These are phyloP conservation scores for Scutellaria baicalensis DNA, from an alignment of 257 asterid genomes.

Conservation along the genomic window DNA sequence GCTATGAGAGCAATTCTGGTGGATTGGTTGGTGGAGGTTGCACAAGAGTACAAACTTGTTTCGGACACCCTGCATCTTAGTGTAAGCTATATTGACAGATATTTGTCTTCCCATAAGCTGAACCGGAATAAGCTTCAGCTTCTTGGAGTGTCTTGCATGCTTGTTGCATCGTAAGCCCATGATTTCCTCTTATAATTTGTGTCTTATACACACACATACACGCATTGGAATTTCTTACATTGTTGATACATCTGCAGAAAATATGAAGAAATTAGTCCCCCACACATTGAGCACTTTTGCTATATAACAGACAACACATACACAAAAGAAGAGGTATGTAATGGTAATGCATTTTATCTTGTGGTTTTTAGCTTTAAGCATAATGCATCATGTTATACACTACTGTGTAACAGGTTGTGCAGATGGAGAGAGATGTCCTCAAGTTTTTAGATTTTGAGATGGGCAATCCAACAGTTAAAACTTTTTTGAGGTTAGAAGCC, in stretches of 20 bases:
- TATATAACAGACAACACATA: constrained; percentile 81
- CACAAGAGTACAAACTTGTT: constrained; percentile 68
- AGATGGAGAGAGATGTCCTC: constrained; percentile 66
- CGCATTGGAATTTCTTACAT: constrained; percentile 8
- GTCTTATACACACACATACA: too few relatives aligned
- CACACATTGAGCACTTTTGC: constrained; percentile 72
- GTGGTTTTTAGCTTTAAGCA: not conserved
- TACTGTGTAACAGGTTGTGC: constrained; percentile 35
- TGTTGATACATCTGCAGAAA: constrained; percentile 46
- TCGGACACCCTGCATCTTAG: constrained; percentile 73
- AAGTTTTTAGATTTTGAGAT: constrained; percentile 53
- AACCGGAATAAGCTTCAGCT: constrained; percentile 72
- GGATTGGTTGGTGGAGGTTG: constrained; percentile 92
- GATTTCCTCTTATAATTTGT: not conserved
- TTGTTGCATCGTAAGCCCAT: constrained; percentile 72
- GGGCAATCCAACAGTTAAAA: constrained; percentile 65
- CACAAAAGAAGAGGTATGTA: constrained; percentile 68
- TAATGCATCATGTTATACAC: not conserved
- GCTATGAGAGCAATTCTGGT: constrained; percentile 69
- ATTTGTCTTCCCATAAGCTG: constrained; percentile 47
- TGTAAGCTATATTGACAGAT: constrained; percentile 66
- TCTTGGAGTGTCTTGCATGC: constrained; percentile 89
- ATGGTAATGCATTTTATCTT: not conserved
- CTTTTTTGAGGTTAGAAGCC: constrained; percentile 62
- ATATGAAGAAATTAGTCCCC: constrained; percentile 78